Evolutionary conservation across 768 basidiomycete genomes (phyloP).

Genomic region (Myochromella boudieri): DNA sequence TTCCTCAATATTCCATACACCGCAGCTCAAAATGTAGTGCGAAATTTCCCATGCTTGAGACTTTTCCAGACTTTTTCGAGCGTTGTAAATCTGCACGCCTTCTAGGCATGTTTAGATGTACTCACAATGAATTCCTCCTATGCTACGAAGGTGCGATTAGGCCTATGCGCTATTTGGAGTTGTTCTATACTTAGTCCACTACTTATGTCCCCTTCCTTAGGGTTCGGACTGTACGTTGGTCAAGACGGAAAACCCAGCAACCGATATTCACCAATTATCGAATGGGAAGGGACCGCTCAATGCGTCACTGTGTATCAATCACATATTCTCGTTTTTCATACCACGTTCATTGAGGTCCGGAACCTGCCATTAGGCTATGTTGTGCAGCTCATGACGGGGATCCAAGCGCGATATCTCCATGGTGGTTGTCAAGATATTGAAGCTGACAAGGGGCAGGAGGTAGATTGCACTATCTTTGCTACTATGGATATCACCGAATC

Average conservation of each 20-base stretch:
- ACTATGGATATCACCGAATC: background rate
- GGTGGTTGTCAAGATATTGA: conserved; percentile 65
- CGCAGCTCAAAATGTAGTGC: too few species aligned
- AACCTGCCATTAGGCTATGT: conserved; percentile 79
- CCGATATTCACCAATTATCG: conserved; percentile 69
- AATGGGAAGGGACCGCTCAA: conserved; percentile 93
- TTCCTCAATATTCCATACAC: too few species aligned
- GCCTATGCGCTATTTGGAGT: background rate
- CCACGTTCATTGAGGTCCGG: conserved; percentile 87
- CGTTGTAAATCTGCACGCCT: conserved; percentile 85
- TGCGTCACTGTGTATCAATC: conserved; percentile 88
- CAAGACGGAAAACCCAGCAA: conserved; percentile 83
- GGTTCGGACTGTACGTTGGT: conserved; percentile 93
- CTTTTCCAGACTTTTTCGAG: conserved; percentile 63
- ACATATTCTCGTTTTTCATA: conserved; percentile 85
- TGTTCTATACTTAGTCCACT: too few species aligned
- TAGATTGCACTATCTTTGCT: conserved; percentile 11
- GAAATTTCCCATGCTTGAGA: conserved; percentile 81
- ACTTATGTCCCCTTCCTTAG: too few species aligned
- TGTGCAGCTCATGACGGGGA: conserved; percentile 80
- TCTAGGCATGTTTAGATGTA: conserved; percentile 90
- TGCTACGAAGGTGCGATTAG: conserved; percentile 83
- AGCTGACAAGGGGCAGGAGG: conserved; percentile 3
- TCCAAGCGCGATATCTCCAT: conserved; percentile 85
- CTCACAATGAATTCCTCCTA: conserved; percentile 87